Percentiles rank a stretch among this genome's conserved stretches.
Conservation (phyloP, 2,329 filamentous ascomycete species). For the Aureobasidium subglaciale region DNA sequence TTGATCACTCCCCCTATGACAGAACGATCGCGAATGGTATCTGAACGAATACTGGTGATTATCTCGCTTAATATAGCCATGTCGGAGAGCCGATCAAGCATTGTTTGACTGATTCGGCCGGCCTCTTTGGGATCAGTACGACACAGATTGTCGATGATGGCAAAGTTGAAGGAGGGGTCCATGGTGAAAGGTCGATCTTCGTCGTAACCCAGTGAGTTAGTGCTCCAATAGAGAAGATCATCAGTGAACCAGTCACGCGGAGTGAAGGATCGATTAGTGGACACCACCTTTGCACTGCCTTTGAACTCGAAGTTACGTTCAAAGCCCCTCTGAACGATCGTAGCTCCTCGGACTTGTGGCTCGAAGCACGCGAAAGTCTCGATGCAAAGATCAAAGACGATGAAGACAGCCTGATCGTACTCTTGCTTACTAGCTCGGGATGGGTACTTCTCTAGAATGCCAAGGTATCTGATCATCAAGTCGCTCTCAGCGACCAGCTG, state of each 20-base stretch:
- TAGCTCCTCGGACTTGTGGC: not conserved
- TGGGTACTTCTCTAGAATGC: not conserved
- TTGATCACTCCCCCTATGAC: not conserved
- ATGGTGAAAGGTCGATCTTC: not conserved
- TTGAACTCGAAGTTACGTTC: not conserved
- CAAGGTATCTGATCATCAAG: not conserved
- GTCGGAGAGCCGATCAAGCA: not conserved
- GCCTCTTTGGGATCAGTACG: not conserved
- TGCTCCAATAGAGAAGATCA: not conserved
- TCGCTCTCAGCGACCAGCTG: not conserved
- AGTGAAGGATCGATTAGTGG: not conserved
- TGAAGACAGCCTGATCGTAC: not conserved
- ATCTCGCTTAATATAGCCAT: not conserved
- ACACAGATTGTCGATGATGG: not conserved
- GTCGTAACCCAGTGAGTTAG: not conserved
- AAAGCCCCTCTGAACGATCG: not conserved
- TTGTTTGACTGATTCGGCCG: not conserved
- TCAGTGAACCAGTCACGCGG: not conserved
- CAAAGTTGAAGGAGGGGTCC: not conserved
- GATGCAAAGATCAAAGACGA: not conserved
- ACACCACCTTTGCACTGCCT: not conserved
- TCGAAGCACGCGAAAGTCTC: not conserved
- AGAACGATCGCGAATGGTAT: not conserved
- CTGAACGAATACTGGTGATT: not conserved
- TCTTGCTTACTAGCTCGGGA: not conserved